These are phyloP conservation scores for Ampelomyces quisqualis DNA, from an alignment of 2,329 filamentous ascomycete genomes.

Conservation along the genomic window DNA sequence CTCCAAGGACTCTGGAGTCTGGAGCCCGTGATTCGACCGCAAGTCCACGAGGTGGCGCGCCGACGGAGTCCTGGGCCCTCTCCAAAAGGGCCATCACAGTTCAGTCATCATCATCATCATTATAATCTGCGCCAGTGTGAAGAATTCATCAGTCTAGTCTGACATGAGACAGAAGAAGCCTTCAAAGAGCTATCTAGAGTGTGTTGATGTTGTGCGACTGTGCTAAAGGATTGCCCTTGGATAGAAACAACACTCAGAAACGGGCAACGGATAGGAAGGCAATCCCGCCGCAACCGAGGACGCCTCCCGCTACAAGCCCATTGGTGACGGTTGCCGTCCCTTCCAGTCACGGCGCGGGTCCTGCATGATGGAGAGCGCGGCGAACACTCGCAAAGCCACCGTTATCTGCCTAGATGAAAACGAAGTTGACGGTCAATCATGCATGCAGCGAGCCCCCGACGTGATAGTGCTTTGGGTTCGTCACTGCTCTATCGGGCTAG, in stretches of 20 bases:
- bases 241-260: constrained; percentile 10
- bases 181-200: constrained; percentile 2
- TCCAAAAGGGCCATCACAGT: constrained; percentile 12
- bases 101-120: background rate
- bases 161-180: constrained; percentile 17
- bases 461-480: constrained; percentile 32
- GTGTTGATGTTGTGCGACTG: constrained; percentile 15
- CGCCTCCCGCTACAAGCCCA: constrained; percentile 34
- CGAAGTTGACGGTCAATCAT: constrained; percentile 22
- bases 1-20: constrained; percentile 13
- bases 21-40: constrained; percentile 31
- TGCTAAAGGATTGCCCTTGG: constrained; percentile 6
- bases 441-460: constrained; percentile 18
- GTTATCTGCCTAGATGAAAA: too few species aligned
- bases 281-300: constrained; percentile 38
- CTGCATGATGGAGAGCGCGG: constrained; percentile 24
- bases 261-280: constrained; percentile 21
- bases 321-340: constrained; percentile 23
- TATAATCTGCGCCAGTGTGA: background rate
- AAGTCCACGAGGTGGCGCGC: constrained; percentile 28
- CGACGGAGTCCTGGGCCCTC: constrained; percentile 12
- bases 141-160: constrained; percentile 7
- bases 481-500: constrained; percentile 21
- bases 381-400: constrained; percentile 15
- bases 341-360: constrained; percentile 31